phyloP scores from a whole-genome alignment of 345 rosid species.

The Populus tremula region DNA sequence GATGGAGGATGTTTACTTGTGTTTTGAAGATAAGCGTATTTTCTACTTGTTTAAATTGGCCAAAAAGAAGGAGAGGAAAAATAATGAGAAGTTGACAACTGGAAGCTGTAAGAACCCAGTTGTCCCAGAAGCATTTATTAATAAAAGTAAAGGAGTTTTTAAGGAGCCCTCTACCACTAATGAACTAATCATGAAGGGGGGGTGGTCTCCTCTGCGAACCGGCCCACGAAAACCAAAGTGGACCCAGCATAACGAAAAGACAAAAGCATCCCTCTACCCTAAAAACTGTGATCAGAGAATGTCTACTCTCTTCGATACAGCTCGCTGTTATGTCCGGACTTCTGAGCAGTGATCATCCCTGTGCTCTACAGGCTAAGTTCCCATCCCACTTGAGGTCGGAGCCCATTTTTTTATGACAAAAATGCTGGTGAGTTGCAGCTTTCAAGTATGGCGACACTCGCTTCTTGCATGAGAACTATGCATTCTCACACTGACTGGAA shows the following conservation, averaged over 20 bases:
- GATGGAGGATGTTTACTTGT: neutral
- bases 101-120: neutral
- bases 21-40: neutral
- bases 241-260: conserved; percentile 11
- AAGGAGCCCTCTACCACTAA: conserved; percentile 35
- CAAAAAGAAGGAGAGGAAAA: neutral
- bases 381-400: neutral
- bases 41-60: neutral
- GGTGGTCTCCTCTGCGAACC: conserved; percentile 15
- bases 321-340: conserved; percentile 2
- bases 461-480: too few relatives aligned
- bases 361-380: neutral
- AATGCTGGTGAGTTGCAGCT: neutral
- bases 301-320: conserved; percentile 14
- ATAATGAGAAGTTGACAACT: neutral
- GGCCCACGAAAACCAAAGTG: neutral
- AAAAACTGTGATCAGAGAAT: conserved; percentile 17
- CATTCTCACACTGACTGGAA: too few relatives aligned
- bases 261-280: neutral
- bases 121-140: conserved; percentile 25
- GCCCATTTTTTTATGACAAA: neutral
- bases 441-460: neutral
- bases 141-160: conserved; percentile 21
- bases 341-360: neutral
- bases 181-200: conserved; percentile 40